phyloP scores from a whole-genome alignment of 2,329 filamentous ascomycete genomes.

The Fusarium anthophilum region DNA sequence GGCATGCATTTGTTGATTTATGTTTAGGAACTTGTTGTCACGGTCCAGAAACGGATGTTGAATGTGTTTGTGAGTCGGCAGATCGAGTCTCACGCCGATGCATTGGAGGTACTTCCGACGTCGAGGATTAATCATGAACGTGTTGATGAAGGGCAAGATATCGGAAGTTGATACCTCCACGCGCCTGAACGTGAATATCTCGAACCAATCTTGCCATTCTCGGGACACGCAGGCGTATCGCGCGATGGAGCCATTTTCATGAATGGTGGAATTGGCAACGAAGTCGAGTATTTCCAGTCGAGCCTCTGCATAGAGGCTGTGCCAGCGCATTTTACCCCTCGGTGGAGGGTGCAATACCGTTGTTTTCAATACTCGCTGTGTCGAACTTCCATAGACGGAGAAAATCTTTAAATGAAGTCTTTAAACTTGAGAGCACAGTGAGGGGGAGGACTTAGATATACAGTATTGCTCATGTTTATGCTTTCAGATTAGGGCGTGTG shows the following conservation, averaged over 20 bases:
- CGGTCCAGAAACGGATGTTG: background rate
- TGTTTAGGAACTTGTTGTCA: accelerated
- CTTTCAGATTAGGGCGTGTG: background rate
- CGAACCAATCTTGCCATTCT: background rate
- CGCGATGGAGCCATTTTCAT: background rate
- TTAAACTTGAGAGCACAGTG: accelerated
- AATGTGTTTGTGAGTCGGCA: background rate
- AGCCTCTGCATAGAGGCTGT: background rate
- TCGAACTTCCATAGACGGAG: too few relatives aligned
- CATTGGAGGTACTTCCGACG: background rate
- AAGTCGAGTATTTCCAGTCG: background rate
- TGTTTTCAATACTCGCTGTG: background rate
- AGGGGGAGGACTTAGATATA: too few relatives aligned
- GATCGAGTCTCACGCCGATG: background rate
- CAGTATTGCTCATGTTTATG: accelerated
- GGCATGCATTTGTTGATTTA: background rate
- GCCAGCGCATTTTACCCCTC: accelerated
- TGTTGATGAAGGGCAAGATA: background rate
- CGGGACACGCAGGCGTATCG: background rate
- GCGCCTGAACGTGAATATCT: background rate
- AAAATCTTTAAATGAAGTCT: background rate
- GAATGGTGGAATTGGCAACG: background rate
- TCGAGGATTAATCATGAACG: background rate
- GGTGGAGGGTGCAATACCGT: accelerated
- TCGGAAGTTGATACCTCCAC: background rate